phyloP scores from a whole-genome alignment of 306 rosid species.

The Acmispon strigosus region DNA sequence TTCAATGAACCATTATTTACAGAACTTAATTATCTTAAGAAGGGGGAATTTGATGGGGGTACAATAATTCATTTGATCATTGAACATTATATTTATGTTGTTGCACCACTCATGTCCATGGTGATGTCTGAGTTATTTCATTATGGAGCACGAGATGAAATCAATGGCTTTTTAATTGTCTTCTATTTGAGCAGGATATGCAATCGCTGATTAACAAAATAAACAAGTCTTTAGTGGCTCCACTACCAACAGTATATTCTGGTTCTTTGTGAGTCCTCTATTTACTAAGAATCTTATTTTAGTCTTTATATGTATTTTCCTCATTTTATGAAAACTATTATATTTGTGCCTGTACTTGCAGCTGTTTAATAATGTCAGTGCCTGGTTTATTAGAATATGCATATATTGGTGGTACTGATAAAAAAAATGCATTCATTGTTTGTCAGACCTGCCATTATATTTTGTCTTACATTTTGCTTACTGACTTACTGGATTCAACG shows the following conservation, averaged over 20 bases:
- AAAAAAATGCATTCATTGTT: background rate
- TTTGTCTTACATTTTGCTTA: background rate
- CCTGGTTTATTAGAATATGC: background rate
- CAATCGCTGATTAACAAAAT: slow-evolving; percentile 89
- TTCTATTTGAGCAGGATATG: slow-evolving; percentile 72
- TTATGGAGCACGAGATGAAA: background rate
- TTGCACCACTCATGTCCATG: background rate
- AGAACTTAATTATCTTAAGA: background rate
- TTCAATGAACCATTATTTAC: background rate
- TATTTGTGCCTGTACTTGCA: background rate
- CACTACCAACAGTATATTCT: slow-evolving; percentile 84
- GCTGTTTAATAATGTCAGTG: background rate
- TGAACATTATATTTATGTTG: background rate
- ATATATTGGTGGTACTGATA: background rate
- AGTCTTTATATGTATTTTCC: background rate
- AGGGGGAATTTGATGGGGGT: background rate
- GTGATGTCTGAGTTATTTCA: background rate
- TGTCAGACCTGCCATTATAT: background rate
- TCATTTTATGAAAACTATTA: background rate
- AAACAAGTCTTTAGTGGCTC: slow-evolving; percentile 93
- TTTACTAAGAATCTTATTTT: slow-evolving; percentile 9
- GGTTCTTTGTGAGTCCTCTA: slow-evolving; percentile 68
- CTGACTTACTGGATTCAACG: background rate
- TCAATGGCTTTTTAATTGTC: background rate
- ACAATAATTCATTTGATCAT: slow-evolving; percentile 7